phyloP scores from a whole-genome alignment of 2,329 filamentous ascomycete species.

The Aureobasidium mangrovei region DNA sequence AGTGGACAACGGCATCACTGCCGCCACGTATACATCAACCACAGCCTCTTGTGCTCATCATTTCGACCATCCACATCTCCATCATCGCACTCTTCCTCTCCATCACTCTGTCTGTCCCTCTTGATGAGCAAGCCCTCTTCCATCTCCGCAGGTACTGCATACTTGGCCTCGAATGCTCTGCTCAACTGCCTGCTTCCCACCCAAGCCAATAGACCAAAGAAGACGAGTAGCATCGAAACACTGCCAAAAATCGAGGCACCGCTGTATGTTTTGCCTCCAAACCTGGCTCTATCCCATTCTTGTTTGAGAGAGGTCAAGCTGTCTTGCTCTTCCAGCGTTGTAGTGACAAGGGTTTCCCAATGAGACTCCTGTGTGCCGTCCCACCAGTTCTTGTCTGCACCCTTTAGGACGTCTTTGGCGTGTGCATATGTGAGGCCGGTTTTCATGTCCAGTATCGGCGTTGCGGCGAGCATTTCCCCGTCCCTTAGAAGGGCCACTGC shows the following conservation, averaged over 20 bases:
- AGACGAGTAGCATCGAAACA: background rate
- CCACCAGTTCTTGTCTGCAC: background rate
- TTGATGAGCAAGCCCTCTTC: too few relatives aligned
- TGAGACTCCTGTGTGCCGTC: too few relatives aligned
- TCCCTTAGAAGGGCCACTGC: background rate
- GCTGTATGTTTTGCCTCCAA: background rate
- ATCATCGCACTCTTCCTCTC: too few relatives aligned
- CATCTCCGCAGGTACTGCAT: background rate
- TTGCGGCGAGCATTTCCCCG: background rate
- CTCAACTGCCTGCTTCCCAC: background rate
- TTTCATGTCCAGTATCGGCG: background rate
- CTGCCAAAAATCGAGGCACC: background rate
- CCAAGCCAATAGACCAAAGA: background rate
- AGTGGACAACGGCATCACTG: too few relatives aligned
- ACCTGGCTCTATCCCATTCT: background rate
- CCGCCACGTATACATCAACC: too few relatives aligned
- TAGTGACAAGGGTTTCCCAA: background rate
- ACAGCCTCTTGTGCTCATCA: too few relatives aligned
- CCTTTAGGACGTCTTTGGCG: background rate
- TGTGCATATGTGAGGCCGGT: background rate
- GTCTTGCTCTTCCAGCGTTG: background rate
- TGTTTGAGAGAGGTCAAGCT: background rate
- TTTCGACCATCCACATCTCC: too few relatives aligned
- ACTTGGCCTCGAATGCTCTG: background rate
- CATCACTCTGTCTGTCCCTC: too few relatives aligned